Conservation (phyloP, 148 eudicot genomes). For the Agrostemma githago region DNA sequence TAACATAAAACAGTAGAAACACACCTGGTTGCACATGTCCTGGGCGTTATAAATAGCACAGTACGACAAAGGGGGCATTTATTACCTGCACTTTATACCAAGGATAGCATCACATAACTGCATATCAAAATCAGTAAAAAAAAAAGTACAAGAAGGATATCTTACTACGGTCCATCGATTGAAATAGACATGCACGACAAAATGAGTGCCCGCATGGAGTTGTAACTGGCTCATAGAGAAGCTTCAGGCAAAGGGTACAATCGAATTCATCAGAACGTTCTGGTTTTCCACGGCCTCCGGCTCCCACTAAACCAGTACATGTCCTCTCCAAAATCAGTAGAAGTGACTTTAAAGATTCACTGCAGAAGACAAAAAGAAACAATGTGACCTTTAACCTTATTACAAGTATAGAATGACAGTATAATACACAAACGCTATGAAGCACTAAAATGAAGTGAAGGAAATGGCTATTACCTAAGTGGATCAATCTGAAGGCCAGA, state of each 20-base stretch:
- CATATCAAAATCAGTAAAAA: conserved; percentile 7
- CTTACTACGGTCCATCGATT: conserved; percentile 92
- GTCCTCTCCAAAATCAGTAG: conserved; percentile 52
- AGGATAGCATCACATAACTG: conserved; percentile 11
- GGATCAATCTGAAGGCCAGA: conserved; percentile 91
- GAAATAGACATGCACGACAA: conserved; percentile 94
- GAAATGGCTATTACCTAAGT: conserved; percentile 42
- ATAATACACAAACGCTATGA: conserved; percentile 3
- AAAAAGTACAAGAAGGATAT: conserved; percentile 10
- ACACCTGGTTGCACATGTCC: conserved; percentile 78
- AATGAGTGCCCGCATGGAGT: conserved; percentile 99
- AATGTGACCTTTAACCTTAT: conserved; percentile 6
- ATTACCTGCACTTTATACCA: conserved; percentile 50
- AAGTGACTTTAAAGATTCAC: conserved; percentile 44
- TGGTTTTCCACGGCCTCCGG: conserved; percentile 49
- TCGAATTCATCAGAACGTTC: conserved; percentile 88
- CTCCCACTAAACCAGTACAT: conserved; percentile 28
- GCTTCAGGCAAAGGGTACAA: conserved; percentile 89
- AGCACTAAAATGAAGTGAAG: conserved; percentile 7
- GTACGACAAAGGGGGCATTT: conserved; percentile 91
- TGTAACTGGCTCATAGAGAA: conserved; percentile 89
- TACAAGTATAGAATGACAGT: conserved; percentile 7
- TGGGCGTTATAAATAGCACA: conserved; percentile 72
- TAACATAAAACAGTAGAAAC: conserved; percentile 11
- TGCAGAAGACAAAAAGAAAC: conserved; percentile 27